A percentile compares a stretch with the other conserved stretches of the same genome.
Evolutionary conservation across 1,284 basidiomycete genomes (phyloP).

Genomic region (Butyriboletus appendiculatus): DNA sequence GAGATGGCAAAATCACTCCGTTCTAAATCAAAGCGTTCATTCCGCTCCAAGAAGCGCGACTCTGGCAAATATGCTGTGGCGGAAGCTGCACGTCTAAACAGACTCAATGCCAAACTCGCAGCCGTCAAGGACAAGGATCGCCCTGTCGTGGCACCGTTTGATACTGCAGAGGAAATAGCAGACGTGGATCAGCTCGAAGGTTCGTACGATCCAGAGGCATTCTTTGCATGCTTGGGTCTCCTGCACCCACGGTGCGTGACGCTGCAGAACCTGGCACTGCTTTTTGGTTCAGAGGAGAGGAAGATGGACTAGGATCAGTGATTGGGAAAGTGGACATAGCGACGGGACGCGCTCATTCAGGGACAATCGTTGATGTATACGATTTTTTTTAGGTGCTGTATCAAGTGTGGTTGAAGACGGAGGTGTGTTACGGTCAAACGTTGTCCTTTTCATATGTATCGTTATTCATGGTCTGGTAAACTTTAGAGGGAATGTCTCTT

Average conservation of each 20-base stretch:
- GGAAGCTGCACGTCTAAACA: conserved; percentile 81
- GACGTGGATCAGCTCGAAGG: conserved; percentile 48
- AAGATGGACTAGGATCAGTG: background rate
- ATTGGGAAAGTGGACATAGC: background rate
- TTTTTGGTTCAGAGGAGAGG: conserved; percentile 2
- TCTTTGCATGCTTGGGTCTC: conserved; percentile 35
- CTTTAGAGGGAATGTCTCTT: conserved; percentile 56
- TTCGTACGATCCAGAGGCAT: conserved; percentile 50
- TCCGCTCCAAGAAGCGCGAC: conserved; percentile 84
- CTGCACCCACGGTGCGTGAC: conserved; percentile 57
- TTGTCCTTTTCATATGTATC: background rate
- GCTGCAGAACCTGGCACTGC: conserved; percentile 51
- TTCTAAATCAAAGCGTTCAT: conserved; percentile 86
- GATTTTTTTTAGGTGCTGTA: conserved; percentile 20
- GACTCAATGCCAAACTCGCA: conserved; percentile 73
- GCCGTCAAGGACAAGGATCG: conserved; percentile 43
- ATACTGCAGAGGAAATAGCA: conserved; percentile 38
- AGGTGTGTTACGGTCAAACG: conserved; percentile 28
- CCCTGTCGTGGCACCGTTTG: conserved; percentile 41
- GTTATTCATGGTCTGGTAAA: conserved; percentile 11
- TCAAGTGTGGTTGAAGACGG: conserved; percentile 14
- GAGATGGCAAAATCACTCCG: conserved; percentile 88
- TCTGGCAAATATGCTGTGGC: conserved; percentile 82
- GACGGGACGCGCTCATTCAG: background rate
- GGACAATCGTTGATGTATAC: conserved; percentile 19